These are phyloP conservation scores for Filobasidium floriforme DNA, from an alignment of 768 basidiomycete genomes.

Conservation along the genomic window DNA sequence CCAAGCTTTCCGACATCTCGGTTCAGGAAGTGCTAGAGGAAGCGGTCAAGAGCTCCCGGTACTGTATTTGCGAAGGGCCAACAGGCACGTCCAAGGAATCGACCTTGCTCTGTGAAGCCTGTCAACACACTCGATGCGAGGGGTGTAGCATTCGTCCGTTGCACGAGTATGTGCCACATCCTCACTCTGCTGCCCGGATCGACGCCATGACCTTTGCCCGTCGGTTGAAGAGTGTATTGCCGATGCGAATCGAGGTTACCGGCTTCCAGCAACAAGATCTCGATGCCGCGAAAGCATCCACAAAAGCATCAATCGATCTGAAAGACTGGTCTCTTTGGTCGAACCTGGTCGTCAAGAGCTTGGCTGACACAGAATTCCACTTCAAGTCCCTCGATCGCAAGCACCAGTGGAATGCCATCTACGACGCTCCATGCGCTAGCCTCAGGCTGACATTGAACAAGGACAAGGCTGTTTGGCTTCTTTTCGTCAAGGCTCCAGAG, in stretches of 20 bases:
- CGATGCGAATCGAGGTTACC: constrained; percentile 65
- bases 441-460: constrained; percentile 70
- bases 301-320: constrained; percentile 35
- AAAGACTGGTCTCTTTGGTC: constrained; percentile 65
- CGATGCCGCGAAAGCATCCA: constrained; percentile 46
- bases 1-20: constrained; percentile 48
- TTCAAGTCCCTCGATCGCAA: constrained; percentile 82
- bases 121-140: constrained; percentile 68
- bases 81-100: constrained; percentile 62
- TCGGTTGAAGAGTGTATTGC: constrained; percentile 67
- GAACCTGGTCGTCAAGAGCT: constrained; percentile 27
- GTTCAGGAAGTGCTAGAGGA: constrained; percentile 56
- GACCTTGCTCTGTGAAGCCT: constrained; percentile 65
- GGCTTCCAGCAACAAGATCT: constrained; percentile 53
- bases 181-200: constrained; percentile 51
- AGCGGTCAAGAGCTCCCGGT: constrained; percentile 64
- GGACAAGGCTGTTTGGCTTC: constrained; percentile 75
- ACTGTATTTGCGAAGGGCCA: constrained; percentile 87
- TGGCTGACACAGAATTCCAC: constrained; percentile 52
- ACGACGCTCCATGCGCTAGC: constrained; percentile 61
- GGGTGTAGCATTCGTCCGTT: constrained; percentile 86
- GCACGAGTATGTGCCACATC: constrained; percentile 56
- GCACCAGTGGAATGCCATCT: constrained; percentile 75
- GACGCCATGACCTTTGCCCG: constrained; percentile 67
- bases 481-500: constrained; percentile 64